Evolutionary conservation across 257 asterid species (phyloP), one percentile per base, ranked within the genome.

Genomic region (Gentiana straminea): DNA sequence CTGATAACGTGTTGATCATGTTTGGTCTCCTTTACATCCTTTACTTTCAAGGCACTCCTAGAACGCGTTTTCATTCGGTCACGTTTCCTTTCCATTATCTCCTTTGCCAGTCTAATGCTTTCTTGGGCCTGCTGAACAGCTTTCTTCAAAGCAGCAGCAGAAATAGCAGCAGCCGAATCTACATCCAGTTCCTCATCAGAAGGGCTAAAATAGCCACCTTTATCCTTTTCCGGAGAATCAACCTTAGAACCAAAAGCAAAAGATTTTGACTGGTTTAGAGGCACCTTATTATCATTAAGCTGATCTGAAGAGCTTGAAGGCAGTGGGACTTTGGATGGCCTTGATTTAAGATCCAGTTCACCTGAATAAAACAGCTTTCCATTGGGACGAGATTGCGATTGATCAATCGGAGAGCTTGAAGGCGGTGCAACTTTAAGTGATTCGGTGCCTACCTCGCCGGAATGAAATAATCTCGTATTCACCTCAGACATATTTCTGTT

Each of bases 61-160:
- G 74, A 56, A 64, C 75, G 69, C 35, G 69, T 70, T 56, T 68
- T 78, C 58, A 44, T 47, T 62, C 81, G 63, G 53, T 77, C 82
- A 37, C 56, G 79, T 61, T 81, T 78, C 73, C 79, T 80, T 60
- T 86, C 95, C 97, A 82, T 84, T 35, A 81, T 67, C 78, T 84
- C 78, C 73, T 84, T 84, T 35, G 94, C 95, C 43, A 84, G 62
- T 72, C 95, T 77, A 74, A 90, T 86, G 68, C 86, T 84, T 77
- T 90, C 95, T 72, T 90, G 91, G 67, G 96, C 98, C 73, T 84
- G 84, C 67, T 84, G 91, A 38, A 90, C 67, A 52, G 96, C 98
- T 58, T 73, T 81, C 73, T 79, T 90, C 77, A 86, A 71, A 55
- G 89, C 86, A 65, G 90, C 85, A 59, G 84, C 94, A 57, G 94